A percentile compares a stretch with the other conserved stretches of the same genome.
Evolutionary conservation across 2,329 filamentous ascomycete species (phyloP).

Genomic region (Aspergillus pseudoterreus): DNA sequence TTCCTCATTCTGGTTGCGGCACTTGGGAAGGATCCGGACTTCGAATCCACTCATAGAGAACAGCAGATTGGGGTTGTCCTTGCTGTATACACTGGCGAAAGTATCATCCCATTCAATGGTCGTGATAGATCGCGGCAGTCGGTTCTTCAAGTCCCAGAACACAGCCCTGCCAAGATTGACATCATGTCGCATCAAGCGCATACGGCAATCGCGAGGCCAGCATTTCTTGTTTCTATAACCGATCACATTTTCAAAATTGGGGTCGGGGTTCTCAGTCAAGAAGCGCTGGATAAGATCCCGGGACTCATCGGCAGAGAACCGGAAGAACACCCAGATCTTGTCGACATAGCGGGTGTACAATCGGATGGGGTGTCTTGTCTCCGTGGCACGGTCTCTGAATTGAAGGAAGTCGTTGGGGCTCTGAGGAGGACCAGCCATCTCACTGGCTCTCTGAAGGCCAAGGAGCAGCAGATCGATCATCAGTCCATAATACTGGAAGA

Average conservation of each 20-base stretch:
- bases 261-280: slow-evolving; percentile 95
- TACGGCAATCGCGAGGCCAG: slow-evolving; percentile 95
- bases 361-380: slow-evolving; percentile 89
- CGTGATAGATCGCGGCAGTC: slow-evolving; percentile 86
- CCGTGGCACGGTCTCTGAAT: slow-evolving; percentile 88
- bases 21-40: slow-evolving; percentile 93
- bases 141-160: slow-evolving; percentile 98
- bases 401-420: slow-evolving; percentile 97
- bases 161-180: slow-evolving; percentile 96
- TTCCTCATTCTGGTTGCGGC: slow-evolving; percentile 89
- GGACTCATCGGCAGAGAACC: slow-evolving; percentile 91
- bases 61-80: slow-evolving; percentile 92
- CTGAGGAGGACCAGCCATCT: slow-evolving; percentile 91
- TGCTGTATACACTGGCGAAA: slow-evolving; percentile 95
- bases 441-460: slow-evolving; percentile 91
- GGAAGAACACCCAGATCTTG: slow-evolving; percentile 96
- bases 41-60: slow-evolving; percentile 99
- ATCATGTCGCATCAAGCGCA: slow-evolving; percentile 98
- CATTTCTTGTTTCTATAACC: slow-evolving; percentile 99
- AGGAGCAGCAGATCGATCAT: slow-evolving; percentile 90
- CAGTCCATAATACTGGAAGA: slow-evolving; percentile 97
- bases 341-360: slow-evolving; percentile 98
- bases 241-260: slow-evolving; percentile 98
- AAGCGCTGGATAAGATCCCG: slow-evolving; percentile 95
- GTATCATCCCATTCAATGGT: slow-evolving; percentile 99